These are phyloP conservation scores for Termitomyces sp. DNA, from an alignment of 768 basidiomycete species.

Conservation along the genomic window DNA sequence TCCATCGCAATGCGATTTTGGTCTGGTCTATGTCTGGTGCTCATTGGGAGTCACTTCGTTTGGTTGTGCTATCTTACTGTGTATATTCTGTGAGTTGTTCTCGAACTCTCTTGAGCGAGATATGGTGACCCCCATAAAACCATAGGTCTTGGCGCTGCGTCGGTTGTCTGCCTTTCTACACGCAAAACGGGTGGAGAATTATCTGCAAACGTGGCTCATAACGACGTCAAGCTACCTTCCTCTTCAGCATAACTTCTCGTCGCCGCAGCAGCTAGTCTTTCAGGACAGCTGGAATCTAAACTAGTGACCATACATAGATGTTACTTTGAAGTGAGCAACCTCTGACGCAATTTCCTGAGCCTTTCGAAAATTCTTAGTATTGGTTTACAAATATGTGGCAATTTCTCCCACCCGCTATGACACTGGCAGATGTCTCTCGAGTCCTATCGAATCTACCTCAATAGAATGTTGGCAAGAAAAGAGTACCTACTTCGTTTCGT, in stretches of 20 bases:
- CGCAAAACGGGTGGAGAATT: not conserved
- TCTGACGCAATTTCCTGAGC: not conserved
- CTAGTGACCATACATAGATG: not conserved
- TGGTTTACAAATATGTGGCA: no score
- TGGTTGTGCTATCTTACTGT: slow-evolving; percentile 3
- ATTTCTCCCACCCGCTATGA: no score
- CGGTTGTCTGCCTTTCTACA: not conserved
- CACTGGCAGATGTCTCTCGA: no score
- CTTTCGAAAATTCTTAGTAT: not conserved
- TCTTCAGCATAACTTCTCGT: not conserved
- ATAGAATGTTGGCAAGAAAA: no score
- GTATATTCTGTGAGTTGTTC: slow-evolving; percentile 4
- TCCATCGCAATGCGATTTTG: slow-evolving; percentile 13
- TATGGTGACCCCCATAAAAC: no score
- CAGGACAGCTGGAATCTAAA: not conserved
- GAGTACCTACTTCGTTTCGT: no score
- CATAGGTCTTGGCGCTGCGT: not conserved
- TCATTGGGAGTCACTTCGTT: slow-evolving; percentile 2
- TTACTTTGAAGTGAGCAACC: no score
- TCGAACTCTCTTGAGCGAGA: not conserved
- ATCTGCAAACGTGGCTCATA: slow-evolving; percentile 8
- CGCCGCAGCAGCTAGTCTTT: not conserved
- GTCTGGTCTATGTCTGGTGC: slow-evolving; percentile 12
- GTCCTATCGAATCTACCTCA: no score
- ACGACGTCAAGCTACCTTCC: not conserved